Evolutionary conservation across 148 eudicot species (phyloP), one percentile per base, ranked within the genome.

Genomic region (Rhododendron williamsianum): DNA sequence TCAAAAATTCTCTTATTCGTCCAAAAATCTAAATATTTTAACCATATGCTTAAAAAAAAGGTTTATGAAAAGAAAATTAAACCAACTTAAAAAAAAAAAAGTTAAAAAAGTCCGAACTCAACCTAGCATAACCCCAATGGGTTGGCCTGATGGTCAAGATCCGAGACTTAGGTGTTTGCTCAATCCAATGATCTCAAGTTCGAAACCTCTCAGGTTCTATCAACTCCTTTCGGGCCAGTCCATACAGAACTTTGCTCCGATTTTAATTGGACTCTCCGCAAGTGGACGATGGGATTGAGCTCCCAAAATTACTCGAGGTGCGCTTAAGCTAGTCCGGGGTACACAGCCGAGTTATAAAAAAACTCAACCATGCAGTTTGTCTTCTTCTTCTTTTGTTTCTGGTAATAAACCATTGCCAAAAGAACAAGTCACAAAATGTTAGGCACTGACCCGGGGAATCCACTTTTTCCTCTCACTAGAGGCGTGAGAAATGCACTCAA

Each of bases 401-500:
- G 21, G 16, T 35, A 35, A 13, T 4, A 35, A 36, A 79, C 15
- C 48, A 79, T 79, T 79, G 81, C 81, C 38, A n/a, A 27, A 36
- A 79, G 30, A 80, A 52, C 43, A 51, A 80, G 83, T 46, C 83
- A 33, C 87, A 63, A 79, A 78, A 84, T 25, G 83, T 85, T 85
- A 85, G 83, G 83, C 83, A 65, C 78, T 10, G 16, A 67, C 35
- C 6, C 4, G 16, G 67, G 43, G 60, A 67, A 30, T 30, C 67
- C 71, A 41, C 15, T 27, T 25, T 63, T 78, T 21, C 65, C 65
- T 51, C 76, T 78, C n/a, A 48, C 10, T 35, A 52, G 49, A 35
- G 72, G 90, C 91, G 91, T 87, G 89, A 89, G 89, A 85, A 89
- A 83, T 43, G 91, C 91, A 87, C 89, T 89, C 71, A 67, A 80